Base-by-base conservation (phyloP, 306 rosid genomes). In the Cucurbita argyrosperma region DNA sequence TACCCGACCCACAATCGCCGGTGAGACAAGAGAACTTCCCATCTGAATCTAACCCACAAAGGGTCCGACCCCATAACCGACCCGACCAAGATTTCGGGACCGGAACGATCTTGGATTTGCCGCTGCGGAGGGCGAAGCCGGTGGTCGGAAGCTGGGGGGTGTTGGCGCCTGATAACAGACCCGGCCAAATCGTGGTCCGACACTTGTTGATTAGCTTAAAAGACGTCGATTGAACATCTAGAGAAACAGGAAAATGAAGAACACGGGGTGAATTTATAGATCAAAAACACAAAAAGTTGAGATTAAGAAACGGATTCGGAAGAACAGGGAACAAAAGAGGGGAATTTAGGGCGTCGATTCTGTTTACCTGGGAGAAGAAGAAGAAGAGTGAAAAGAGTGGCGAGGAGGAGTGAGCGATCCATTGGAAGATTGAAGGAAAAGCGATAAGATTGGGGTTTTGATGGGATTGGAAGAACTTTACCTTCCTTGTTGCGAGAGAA, bases 31-130 rank as follows among this genome's bases (percentile, higher is more conserved):
- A 72, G 83, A 93, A 88, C 37, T 86, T 88, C 2, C 90, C 87
- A 18, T 71, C 77, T 3, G 92, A 58, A 77, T 79, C 88, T 4
- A 12, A 72, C 39, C 82, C 80, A 77, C 98, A 93, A 35, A 87
- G 90, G 5, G 96, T 83, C 72, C 98, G 86, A 2, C 83, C 98
- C 98, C 98, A 93, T 64, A 93, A 50, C 79, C 98, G 89, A 76
- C 98, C 98, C 43, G 98, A 93, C 98, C 98, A 93, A 13, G 87
- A 59, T 49, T 83, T 87, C 3, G 98, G 98, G 51, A 86, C 18
- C 26, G 65, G 37, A 2, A 93, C 1, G 64, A 84, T 89, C 77
- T 60, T 83, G 15, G 93, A 88, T 56, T 86, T 75, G 63, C 93
- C 96, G 42, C 78, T 80, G 0, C 46, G 52, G 37, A 93, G 96